Evolutionary conservation across 371 early-diverging fungal species (phyloP).

Genomic region (Fennellomyces sp.): DNA sequence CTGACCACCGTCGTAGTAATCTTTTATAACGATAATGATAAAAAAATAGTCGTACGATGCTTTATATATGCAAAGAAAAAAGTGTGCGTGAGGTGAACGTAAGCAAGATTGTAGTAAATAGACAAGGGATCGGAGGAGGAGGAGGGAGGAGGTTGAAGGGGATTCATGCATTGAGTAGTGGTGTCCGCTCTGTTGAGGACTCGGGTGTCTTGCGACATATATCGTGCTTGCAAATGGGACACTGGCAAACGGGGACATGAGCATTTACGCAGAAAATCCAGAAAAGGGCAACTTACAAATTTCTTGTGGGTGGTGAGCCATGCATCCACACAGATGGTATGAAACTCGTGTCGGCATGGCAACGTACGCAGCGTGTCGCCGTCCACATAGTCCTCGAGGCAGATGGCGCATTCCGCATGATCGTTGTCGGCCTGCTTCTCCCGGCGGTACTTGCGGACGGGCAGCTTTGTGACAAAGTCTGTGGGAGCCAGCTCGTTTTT

Average conservation of each 20-base stretch:
- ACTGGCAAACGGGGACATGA: constrained; percentile 18
- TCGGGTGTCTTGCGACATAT: constrained; percentile 37
- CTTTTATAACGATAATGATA: neutral
- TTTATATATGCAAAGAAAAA: too few relatives aligned
- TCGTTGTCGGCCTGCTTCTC: constrained; percentile 55
- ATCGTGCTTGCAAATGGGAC: constrained; percentile 51
- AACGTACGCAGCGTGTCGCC: constrained; percentile 81
- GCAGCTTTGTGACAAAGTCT: constrained; percentile 72
- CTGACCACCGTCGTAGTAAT: neutral
- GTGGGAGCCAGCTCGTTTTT: constrained; percentile 76
- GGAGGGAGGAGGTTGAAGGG: neutral
- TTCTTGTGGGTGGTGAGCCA: constrained; percentile 84
- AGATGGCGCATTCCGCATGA: constrained; percentile 90
- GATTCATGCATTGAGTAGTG: constrained; percentile 36
- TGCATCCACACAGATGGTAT: constrained; percentile 89
- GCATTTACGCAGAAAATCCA: neutral
- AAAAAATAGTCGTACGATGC: too few relatives aligned
- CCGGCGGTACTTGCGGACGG: constrained; percentile 63
- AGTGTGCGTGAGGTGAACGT: neutral
- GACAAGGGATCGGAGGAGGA: neutral
- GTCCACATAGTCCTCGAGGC: constrained; percentile 90
- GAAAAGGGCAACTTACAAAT: constrained; percentile 77
- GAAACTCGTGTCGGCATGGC: constrained; percentile 94
- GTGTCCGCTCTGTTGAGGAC: constrained; percentile 39
- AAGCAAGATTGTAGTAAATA: neutral